Conservation (phyloP, 805 yeast genomes). For the Jamesozyma spencerorum region DNA sequence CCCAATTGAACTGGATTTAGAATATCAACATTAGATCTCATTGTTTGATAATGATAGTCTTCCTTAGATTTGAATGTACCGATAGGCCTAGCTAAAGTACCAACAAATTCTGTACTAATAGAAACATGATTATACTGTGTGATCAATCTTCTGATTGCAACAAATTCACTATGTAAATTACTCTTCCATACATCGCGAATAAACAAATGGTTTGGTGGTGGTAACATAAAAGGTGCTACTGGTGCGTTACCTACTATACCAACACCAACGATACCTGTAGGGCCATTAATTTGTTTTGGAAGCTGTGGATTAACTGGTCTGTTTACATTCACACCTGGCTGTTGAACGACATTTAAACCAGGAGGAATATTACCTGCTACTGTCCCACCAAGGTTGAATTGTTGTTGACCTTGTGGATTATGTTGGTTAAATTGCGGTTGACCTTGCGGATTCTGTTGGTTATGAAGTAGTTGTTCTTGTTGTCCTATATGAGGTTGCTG, state of each 20-base stretch:
- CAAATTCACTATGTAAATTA: conserved; percentile 60
- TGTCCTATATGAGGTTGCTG: conserved; percentile 1
- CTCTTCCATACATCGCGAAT: conserved; percentile 68
- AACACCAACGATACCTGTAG: conserved; percentile 3
- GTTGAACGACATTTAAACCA: conserved; percentile 22
- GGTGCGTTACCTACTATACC: conserved; percentile 5
- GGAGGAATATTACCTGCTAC: conserved; percentile 19
- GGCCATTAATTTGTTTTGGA: conserved; percentile 9
- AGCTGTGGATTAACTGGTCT: conserved; percentile 7
- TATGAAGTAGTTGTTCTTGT: conserved; percentile 12
- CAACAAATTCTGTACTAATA: conserved; percentile 89
- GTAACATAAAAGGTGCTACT: conserved; percentile 15
- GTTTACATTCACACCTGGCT: conserved; percentile 5
- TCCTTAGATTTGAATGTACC: conserved; percentile 83
- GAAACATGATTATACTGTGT: conserved; percentile 48
- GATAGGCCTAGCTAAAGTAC: conserved; percentile 90
- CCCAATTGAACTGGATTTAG: conserved; percentile 82
- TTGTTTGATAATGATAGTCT: conserved; percentile 93
- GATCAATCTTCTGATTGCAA: conserved; percentile 48
- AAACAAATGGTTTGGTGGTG: conserved; percentile 32
- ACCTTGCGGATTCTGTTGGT: conserved; percentile 4
- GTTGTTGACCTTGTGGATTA: conserved; percentile 9
- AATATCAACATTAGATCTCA: conserved; percentile 84
- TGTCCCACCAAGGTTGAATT: conserved; percentile 8
- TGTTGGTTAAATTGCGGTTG: conserved; percentile 5